These are phyloP conservation scores for Coemansia sp. DNA, from an alignment of 192 early-diverging fungal species.

Conservation along the genomic window DNA sequence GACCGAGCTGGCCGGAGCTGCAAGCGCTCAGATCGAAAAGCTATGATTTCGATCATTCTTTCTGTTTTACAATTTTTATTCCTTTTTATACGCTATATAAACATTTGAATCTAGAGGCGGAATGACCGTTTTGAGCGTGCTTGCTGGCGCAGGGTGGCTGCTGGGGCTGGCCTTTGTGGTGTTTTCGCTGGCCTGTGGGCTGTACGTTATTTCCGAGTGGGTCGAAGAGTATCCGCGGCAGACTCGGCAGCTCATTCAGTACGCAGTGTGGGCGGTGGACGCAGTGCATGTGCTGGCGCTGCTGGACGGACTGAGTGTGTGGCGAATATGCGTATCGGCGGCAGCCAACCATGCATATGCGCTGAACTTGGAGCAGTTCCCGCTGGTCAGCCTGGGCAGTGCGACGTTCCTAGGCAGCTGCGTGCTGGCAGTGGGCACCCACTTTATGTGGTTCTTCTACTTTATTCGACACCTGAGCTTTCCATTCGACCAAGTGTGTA, in stretches of 20 bases:
- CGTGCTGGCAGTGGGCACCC: constrained; percentile 78
- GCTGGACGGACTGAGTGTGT: constrained; percentile 77
- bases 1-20: constrained; percentile 13
- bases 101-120: constrained; percentile 1
- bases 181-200: constrained; percentile 47
- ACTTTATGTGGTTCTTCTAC: constrained; percentile 94
- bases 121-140: constrained; percentile 21
- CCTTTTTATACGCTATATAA: background rate
- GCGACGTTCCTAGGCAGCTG: constrained; percentile 78
- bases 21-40: background rate
- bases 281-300: constrained; percentile 69
- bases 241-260: constrained; percentile 30
- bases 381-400: constrained; percentile 75
- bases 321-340: constrained; percentile 69
- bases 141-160: constrained; percentile 27
- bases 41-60: background rate
- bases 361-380: constrained; percentile 77
- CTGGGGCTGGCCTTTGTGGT: constrained; percentile 26
- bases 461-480: constrained; percentile 69
- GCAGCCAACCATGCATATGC: constrained; percentile 78
- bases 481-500: constrained; percentile 77
- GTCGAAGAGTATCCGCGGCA: constrained; percentile 49
- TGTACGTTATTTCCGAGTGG: constrained; percentile 50
- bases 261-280: constrained; percentile 58
- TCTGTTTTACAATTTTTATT: background rate